Evolutionary conservation across 2,329 filamentous ascomycete species (phyloP).

Genomic region (Aspergillus amoenus): DNA sequence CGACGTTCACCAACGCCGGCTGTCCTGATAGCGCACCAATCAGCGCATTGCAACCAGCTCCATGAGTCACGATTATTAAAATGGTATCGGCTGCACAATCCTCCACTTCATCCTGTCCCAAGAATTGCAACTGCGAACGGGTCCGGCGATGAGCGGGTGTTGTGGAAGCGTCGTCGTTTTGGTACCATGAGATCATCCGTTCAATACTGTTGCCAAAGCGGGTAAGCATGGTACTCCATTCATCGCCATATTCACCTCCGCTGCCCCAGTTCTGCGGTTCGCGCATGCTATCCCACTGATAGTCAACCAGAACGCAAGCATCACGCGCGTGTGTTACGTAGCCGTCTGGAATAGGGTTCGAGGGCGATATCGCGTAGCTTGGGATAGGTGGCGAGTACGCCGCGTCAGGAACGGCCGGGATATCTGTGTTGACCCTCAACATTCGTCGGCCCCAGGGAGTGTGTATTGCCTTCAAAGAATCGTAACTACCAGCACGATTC

Average conservation of each 20-base stretch:
- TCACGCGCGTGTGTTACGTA: slow-evolving; percentile 90
- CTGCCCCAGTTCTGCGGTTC: slow-evolving; percentile 77
- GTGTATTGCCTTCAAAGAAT: slow-evolving; percentile 31
- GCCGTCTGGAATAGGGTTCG: slow-evolving; percentile 79
- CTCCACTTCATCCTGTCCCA: slow-evolving; percentile 52
- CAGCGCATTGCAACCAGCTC: slow-evolving; percentile 91
- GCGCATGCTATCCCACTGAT: slow-evolving; percentile 92
- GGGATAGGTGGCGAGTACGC: slow-evolving; percentile 76
- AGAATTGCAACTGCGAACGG: slow-evolving; percentile 17
- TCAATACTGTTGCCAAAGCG: slow-evolving; percentile 79
- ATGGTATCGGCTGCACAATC: slow-evolving; percentile 69
- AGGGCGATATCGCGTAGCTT: slow-evolving; percentile 76
- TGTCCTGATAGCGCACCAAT: slow-evolving; percentile 90
- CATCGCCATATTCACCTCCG: slow-evolving; percentile 84
- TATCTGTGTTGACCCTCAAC: slow-evolving; percentile 33
- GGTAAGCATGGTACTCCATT: slow-evolving; percentile 94
- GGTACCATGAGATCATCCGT: slow-evolving; percentile 81
- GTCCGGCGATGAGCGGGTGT: slow-evolving; percentile 14
- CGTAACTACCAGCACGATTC: slow-evolving; percentile 50
- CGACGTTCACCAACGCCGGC: slow-evolving; percentile 85
- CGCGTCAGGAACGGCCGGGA: slow-evolving; percentile 27
- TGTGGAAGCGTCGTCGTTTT: slow-evolving; percentile 42
- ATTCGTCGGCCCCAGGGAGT: slow-evolving; percentile 20
- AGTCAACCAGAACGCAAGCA: slow-evolving; percentile 82
- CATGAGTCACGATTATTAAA: slow-evolving; percentile 86